Conservation (phyloP, 441 rosid genomes). For the Adansonia rubrostipa region DNA sequence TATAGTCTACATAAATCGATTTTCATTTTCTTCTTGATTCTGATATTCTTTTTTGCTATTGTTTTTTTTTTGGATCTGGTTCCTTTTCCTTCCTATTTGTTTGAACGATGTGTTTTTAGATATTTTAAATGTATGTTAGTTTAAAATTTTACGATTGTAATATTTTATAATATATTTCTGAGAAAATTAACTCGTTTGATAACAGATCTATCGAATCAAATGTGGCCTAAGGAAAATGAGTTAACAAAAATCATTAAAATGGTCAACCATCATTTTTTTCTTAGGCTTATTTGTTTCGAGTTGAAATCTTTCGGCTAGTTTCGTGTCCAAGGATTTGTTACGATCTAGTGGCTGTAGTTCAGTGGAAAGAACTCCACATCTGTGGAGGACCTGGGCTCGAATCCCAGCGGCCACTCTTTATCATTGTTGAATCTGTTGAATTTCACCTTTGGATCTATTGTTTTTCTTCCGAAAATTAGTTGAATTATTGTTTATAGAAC, state of each 20-base stretch:
- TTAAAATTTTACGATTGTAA: neutral
- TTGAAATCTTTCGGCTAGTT: neutral
- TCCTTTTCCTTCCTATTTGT: neutral
- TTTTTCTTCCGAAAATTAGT: neutral
- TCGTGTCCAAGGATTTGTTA: neutral
- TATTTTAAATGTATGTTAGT: neutral
- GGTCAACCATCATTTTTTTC: neutral
- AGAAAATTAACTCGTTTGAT: neutral
- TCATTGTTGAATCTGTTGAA: neutral
- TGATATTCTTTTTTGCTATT: neutral
- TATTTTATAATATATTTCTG: neutral
- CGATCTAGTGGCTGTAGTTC: conserved; percentile 28
- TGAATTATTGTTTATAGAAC: neutral
- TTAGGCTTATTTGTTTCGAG: neutral
- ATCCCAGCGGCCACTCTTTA: conserved; percentile 60
- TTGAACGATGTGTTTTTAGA: neutral
- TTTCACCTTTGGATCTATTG: neutral
- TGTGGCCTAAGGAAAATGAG: neutral
- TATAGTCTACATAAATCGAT: neutral
- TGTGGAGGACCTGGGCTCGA: conserved; percentile 63
- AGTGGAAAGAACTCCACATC: conserved; percentile 29
- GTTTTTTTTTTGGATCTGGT: neutral
- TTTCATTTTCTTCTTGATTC: too few species aligned
- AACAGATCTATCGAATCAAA: neutral
- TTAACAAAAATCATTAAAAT: neutral